Evolutionary conservation across 495 filamentous ascomycete genomes (phyloP).

Genomic region (Penicillium silybi): DNA sequence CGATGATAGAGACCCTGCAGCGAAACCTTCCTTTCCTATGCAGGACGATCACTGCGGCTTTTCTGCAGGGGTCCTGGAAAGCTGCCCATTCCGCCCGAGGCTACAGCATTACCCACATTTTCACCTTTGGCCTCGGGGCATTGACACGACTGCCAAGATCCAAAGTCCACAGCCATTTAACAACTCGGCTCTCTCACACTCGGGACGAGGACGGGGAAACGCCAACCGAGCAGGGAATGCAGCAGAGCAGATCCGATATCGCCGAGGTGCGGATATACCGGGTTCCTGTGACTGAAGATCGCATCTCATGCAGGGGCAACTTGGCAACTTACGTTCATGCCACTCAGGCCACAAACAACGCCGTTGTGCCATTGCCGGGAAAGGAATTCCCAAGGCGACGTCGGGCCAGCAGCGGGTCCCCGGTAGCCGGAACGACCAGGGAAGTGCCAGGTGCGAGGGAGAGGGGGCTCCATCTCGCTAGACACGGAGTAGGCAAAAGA

Average conservation of each 20-base stretch:
- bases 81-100: constrained; percentile 2
- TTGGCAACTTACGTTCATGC: neutral
- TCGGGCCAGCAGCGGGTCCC: too few relatives aligned
- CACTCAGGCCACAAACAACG: neutral
- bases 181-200: neutral
- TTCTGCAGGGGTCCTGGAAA: constrained; percentile 9
- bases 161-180: neutral
- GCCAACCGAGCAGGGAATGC: neutral
- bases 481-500: constrained; percentile 4
- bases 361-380: neutral
- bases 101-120: neutral
- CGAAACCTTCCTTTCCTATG: neutral
- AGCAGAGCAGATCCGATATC: neutral
- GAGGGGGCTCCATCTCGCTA: constrained; percentile 1
- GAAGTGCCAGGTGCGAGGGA: neutral
- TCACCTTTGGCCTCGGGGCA: neutral
- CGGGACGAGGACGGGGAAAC: neutral
- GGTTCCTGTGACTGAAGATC: neutral
- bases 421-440: neutral
- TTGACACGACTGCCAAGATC: neutral
- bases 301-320: neutral
- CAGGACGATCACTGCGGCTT: constrained; percentile 1
- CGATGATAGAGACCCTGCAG: constrained; percentile 1
- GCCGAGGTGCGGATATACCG: neutral
- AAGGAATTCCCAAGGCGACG: neutral